phyloP scores from a whole-genome alignment of 139 green algal species.

The Tetraselmis chui region DNA sequence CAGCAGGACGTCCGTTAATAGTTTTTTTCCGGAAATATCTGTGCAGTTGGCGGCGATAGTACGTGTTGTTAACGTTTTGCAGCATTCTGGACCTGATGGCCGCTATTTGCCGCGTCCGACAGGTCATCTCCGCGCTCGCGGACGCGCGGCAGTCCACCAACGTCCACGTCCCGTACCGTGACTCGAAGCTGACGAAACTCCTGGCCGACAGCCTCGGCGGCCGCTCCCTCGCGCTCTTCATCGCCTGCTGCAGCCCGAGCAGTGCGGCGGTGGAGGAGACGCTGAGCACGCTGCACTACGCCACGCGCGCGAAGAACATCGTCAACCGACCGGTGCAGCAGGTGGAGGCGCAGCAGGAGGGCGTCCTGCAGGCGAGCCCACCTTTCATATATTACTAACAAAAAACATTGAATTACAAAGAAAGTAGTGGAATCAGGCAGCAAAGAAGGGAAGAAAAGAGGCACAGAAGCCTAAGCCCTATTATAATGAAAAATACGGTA shows the following conservation, averaged over 20 bases:
- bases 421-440: too few relatives aligned
- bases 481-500: too few relatives aligned
- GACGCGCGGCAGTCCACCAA: conserved; percentile 27
- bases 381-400: too few relatives aligned
- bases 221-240: conserved; percentile 71
- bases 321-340: conserved; percentile 60
- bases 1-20: too few relatives aligned
- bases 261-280: conserved; percentile 58
- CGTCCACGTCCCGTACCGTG: conserved; percentile 43
- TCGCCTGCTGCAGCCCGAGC: conserved; percentile 78
- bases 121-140: conserved; percentile 64
- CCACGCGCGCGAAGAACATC: conserved; percentile 83
- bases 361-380: neutral
- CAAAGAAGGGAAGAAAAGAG: too few relatives aligned
- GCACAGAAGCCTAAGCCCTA: too few relatives aligned
- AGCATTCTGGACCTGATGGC: too few relatives aligned
- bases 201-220: conserved; percentile 77
- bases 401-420: too few relatives aligned
- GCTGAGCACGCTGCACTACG: conserved; percentile 81
- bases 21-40: too few relatives aligned
- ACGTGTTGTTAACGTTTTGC: too few relatives aligned
- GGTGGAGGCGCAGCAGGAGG: conserved; percentile 12
- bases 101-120: too few relatives aligned
- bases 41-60: too few relatives aligned
- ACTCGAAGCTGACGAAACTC: conserved; percentile 84